phyloP scores from a whole-genome alignment of 768 basidiomycete species.

The Piloderma croceum region DNA sequence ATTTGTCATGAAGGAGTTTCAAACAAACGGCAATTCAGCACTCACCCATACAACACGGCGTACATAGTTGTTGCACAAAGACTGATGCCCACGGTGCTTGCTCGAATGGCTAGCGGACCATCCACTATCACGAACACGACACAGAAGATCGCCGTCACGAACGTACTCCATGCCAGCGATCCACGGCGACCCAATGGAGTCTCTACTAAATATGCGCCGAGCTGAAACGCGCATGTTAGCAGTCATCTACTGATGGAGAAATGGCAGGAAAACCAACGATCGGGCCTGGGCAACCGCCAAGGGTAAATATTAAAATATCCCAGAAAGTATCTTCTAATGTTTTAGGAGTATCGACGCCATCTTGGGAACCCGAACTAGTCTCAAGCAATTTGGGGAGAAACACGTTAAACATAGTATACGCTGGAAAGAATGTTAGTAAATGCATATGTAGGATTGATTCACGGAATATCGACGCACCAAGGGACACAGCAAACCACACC shows the following conservation, averaged over 20 bases:
- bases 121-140: slow-evolving; percentile 58
- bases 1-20: no score
- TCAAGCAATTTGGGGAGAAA: slow-evolving; percentile 85
- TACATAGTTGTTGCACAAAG: slow-evolving; percentile 74
- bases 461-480: slow-evolving; percentile 45
- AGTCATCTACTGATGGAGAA: neutral
- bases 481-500: slow-evolving; percentile 68
- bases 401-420: slow-evolving; percentile 91
- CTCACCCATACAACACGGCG: no score
- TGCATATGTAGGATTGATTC: neutral
- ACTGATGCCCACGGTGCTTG: slow-evolving; percentile 72
- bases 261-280: slow-evolving; percentile 44
- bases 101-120: slow-evolving; percentile 51
- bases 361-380: slow-evolving; percentile 32
- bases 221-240: slow-evolving; percentile 30
- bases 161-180: slow-evolving; percentile 71
- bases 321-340: slow-evolving; percentile 61
- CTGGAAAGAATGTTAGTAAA: slow-evolving; percentile 28
- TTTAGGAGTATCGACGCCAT: slow-evolving; percentile 27
- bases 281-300: slow-evolving; percentile 82
- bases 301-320: slow-evolving; percentile 83
- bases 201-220: slow-evolving; percentile 84
- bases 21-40: neutral
- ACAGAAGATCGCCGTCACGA: slow-evolving; percentile 72
- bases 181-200: slow-evolving; percentile 58